Evolutionary conservation across 1,284 basidiomycete genomes (phyloP), one percentile per base, ranked within the genome.

Genomic region (Lentinula novae-zelandiae): DNA sequence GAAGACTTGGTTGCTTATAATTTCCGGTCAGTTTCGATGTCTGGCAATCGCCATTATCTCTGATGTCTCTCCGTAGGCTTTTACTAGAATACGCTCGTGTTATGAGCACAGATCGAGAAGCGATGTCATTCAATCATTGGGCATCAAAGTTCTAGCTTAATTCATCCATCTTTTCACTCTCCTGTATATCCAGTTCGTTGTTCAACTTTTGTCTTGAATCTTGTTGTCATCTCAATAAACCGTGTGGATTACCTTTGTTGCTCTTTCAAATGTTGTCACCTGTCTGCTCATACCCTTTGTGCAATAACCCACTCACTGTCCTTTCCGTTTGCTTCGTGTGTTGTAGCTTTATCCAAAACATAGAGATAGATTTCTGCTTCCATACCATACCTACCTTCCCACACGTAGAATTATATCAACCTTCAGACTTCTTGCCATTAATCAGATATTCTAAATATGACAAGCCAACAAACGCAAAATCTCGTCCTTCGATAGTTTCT

Each of bases 1-100:
- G 82, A 84, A 64, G 87, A 89, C 67, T 78, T 89, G 78, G 76
- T 78, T 40, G 82, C 85, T 17, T 86, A 87, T 70, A 74, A 80
- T 61, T 85, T 82, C 63, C 72, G 84, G 81, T 80, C 42, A 62
- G 73, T 68, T 27, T 34, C 22, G 6, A 46, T 20, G 44, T 12
- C 20, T 20, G 22, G n/a, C n/a, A 1, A 42, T 15, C 13, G 36
- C 42, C n/a, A 15, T 39, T 6, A 8, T n/a, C 15, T 17, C 51
- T 46, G 6, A 42, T 44, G 22, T 34, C 34, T 50, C 4, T n/a
- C 10, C 38, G 34, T 51, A 75, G 75, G 48, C 61, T 76, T 20
- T 66, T 76, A n/a, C 65, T 78, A 20, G 83, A 85, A 68, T 85
- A 83, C 67, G 80, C 78, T 3, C 72, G 83, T 2, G 69, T 83